Evolutionary conservation across 768 basidiomycete species (phyloP).

Genomic region (Xerocomellus dryophilus): DNA sequence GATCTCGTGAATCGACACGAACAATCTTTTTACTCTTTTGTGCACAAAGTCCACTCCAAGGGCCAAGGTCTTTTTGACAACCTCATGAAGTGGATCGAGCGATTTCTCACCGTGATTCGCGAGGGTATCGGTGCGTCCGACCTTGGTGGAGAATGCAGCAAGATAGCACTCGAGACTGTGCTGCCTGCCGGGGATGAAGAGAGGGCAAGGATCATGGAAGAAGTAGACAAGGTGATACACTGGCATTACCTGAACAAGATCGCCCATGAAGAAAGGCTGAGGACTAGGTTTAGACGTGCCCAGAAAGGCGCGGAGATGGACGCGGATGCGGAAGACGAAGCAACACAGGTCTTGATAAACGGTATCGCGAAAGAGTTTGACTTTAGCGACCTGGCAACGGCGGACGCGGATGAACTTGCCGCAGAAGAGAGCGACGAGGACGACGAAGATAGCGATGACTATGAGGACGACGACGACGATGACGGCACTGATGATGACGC

Average conservation of each 20-base stretch:
- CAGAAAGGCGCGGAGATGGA: conserved; percentile 43
- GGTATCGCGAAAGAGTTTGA: conserved; percentile 78
- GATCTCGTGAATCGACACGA: conserved; percentile 92
- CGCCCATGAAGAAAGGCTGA: conserved; percentile 85
- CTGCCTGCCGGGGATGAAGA: conserved; percentile 81
- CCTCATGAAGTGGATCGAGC: conserved; percentile 96
- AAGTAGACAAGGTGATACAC: conserved; percentile 84
- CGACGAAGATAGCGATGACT: conserved; percentile 41
- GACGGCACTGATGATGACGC: conserved; percentile 42
- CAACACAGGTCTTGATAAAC: conserved; percentile 75
- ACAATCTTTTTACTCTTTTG: conserved; percentile 92
- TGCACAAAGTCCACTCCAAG: conserved; percentile 97
- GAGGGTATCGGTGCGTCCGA: conserved; percentile 68
- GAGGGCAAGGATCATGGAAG: conserved; percentile 71
- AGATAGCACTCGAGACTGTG: conserved; percentile 81
- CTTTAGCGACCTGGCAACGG: conserved; percentile 75
- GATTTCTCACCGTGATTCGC: conserved; percentile 86
- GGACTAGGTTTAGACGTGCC: conserved; percentile 74
- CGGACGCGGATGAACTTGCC: conserved; percentile 76
- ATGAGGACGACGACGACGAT: conserved; percentile 34
- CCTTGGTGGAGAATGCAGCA: conserved; percentile 11
- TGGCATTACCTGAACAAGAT: conserved; percentile 96
- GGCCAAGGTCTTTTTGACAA: conserved; percentile 91
- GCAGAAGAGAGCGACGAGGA: conserved; percentile 66
- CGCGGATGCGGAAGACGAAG: conserved; percentile 72